Evolutionary conservation across 225 moss, liverwort and hornwort species (phyloP).

Genomic region (Neckera pumila): DNA sequence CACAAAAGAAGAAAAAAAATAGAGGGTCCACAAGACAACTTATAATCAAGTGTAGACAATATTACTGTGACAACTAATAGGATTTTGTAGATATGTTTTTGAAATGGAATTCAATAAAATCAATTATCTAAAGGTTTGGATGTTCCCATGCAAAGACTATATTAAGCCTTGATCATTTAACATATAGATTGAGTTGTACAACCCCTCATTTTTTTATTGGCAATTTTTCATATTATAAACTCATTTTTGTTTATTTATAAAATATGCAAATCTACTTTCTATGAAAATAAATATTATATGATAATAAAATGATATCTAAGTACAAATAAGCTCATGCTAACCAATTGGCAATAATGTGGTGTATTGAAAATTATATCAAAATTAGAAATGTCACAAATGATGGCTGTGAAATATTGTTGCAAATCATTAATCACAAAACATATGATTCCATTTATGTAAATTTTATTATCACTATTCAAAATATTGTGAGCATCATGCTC

Average conservation of each 20-base stretch:
- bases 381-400: background rate
- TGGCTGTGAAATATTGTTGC: background rate
- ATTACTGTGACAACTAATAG: too few species aligned
- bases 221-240: background rate
- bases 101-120: background rate
- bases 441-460: background rate
- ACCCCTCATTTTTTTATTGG: rapidly evolving
- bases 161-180: background rate
- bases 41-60: too few species aligned
- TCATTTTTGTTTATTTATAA: background rate
- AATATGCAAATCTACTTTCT: background rate
- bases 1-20: too few species aligned
- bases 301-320: background rate
- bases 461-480: background rate
- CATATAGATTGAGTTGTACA: background rate
- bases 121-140: background rate
- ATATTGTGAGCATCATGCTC: background rate
- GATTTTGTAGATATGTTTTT: background rate
- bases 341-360: background rate
- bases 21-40: too few species aligned
- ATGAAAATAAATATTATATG: background rate
- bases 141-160: background rate
- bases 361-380: background rate
- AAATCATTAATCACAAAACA: background rate
- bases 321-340: background rate